Evolutionary conservation across 345 rosid species (phyloP), one percentile per base, ranked within the genome.

Genomic region (Capsella bursapastoris): DNA sequence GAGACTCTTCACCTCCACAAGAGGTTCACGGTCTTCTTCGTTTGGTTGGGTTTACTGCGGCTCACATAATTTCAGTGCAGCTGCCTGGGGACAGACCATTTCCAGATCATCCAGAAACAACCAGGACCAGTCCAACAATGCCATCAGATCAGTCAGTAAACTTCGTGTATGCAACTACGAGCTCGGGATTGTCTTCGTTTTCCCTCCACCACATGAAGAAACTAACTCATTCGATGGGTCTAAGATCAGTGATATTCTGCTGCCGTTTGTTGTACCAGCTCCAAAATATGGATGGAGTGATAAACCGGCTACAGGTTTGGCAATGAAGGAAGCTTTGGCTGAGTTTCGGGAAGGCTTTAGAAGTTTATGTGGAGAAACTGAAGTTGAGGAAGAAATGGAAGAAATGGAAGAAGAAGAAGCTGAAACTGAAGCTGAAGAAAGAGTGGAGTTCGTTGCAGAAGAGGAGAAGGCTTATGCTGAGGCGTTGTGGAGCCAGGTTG

Each of bases 11-110:
- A 78, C 79, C 77, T 85, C 92, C 28, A 69, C 53, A 73, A 68
- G 71, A 44, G 79, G 76, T 49, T 71, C 81, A 71, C 8, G 15
- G 13, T 77, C 87, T 75, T 78, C 88, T 71, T 84, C 96, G 4
- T 82, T 65, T 69, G 98, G 98, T 44, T 93, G 97, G 97, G 89
- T 91, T 71, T 93, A 93, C 55, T 85, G 93, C 25, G 96, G 97
- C 38, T 94, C 98, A 27, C 98, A 91, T 82, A 94, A 91, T 75
- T 88, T 91, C 73, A 94, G 98, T 79, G 83, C 89, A 43, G 95
- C 96, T 75, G 97, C 98, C 14, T 94, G 98, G 97, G 98, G 98
- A 70, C 83, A 89, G 64, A 75, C 80, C 47, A 82, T 87, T 27
- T 82, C 86, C 49, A 77, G 72, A 64, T 79, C 84, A 59, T 48